A percentile compares a stretch with the other conserved stretches of the same genome.
Evolutionary conservation across 2,329 filamentous ascomycete genomes (phyloP).

Genomic region (Domatiomyces catenatus): DNA sequence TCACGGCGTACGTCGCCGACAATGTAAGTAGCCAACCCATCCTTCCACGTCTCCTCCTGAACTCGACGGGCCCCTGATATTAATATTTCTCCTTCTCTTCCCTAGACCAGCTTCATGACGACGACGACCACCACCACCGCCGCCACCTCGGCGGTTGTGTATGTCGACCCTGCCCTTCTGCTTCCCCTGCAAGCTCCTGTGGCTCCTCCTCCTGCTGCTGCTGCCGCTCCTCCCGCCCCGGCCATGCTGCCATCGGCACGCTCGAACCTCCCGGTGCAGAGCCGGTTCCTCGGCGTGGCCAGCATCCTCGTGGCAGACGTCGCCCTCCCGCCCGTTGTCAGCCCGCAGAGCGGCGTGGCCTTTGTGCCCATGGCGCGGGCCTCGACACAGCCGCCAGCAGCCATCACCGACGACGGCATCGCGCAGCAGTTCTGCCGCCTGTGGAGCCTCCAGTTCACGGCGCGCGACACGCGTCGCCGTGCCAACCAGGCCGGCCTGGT

Average conservation of each 20-base stretch:
- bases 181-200: too few relatives aligned
- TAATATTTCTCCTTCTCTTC: neutral
- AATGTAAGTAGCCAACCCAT: too few relatives aligned
- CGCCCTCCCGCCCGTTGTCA: neutral
- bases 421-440: neutral
- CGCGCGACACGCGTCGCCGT: neutral
- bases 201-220: neutral
- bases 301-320: neutral
- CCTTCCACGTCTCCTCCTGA: too few relatives aligned
- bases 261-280: neutral
- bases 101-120: neutral
- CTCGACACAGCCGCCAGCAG: neutral
- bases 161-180: neutral
- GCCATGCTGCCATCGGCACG: too few relatives aligned
- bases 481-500: neutral
- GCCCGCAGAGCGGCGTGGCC: too few relatives aligned
- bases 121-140: too few relatives aligned
- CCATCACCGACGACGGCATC: neutral
- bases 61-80: neutral
- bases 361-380: neutral
- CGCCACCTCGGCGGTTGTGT: too few relatives aligned
- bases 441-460: neutral
- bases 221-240: neutral
- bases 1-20: too few relatives aligned
- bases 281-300: neutral